Base-by-base conservation (phyloP, 2,329 filamentous ascomycete genomes). In the Periglandula ipomoeae region DNA sequence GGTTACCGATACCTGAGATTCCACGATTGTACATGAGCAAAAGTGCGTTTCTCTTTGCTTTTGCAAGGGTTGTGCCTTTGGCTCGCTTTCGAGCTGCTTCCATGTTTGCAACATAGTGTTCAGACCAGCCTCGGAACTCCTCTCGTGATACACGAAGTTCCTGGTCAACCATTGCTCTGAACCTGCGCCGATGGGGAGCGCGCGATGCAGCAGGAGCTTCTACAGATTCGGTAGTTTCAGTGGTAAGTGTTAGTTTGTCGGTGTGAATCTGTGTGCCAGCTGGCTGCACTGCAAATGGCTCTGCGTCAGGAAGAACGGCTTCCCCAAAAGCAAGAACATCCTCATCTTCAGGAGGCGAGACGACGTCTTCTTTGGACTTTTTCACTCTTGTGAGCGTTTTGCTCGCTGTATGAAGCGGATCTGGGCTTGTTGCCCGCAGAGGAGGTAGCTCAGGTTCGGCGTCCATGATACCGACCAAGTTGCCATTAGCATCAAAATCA, bases 21-120 rank as follows among this genome's bases (percentile, higher is more conserved):
- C 67, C 66, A 47, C 64, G 59, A n/a, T 50, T 54, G 32, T 64
- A 64, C 20, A 70, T 45, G 22, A 65, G 50, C 1, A 50, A 51
- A 7, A 52, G 35, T 8, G 67, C 67, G 38, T 64, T 66, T 48
- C 61, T 66, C 50, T 61, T 71, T n/a, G 72, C 68, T 53, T 71
- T 67, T 3, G 61, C 55, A 10, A 50, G 42, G 0, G 64, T 64
- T 30, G 59, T 57, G 7, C 49, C 50, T 27, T 56, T 53, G 3
- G 39, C 58, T 47, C 49, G 52, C 46, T 64, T 65, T 48, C 52
- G 59, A 35, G 53, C 54, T 17, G 55, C 61, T 24, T 64, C 56
- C 78, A 87, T 89, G 54, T 82, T 84, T 10, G 61, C 53, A 7
- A 70, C 51, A 49, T 79, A 78, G 37, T 72, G 57, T 1, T 54